phyloP scores from a whole-genome alignment of 2,329 filamentous ascomycete species.

The Fusarium subglutinans region DNA sequence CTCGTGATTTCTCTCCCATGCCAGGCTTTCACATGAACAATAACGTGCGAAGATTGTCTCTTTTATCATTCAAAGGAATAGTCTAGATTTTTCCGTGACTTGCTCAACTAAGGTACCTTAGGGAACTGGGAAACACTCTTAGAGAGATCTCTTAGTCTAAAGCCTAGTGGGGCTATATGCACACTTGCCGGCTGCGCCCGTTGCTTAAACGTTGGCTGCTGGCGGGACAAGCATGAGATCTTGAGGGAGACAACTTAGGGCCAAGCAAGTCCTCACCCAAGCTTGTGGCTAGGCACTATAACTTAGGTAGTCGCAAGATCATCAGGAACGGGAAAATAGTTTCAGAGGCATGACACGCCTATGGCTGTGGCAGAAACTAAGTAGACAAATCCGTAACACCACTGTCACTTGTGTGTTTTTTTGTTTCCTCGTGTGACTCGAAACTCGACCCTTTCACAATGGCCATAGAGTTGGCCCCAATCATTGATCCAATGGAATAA shows the following conservation, averaged over 20 bases:
- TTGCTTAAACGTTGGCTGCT: neutral
- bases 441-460: slow-evolving; percentile 7
- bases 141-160: neutral
- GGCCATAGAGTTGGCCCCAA: slow-evolving; percentile 4
- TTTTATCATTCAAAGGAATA: neutral
- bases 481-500: slow-evolving; percentile 55
- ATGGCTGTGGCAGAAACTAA: neutral
- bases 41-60: neutral
- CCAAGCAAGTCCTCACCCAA: neutral
- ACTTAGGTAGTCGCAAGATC: slow-evolving; percentile 3
- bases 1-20: neutral
- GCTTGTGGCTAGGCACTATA: neutral
- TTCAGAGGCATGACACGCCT: neutral
- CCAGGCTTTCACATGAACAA: neutral
- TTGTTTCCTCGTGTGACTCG: slow-evolving; percentile 4
- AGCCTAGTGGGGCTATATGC: neutral
- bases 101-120: neutral
- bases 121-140: neutral
- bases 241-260: neutral
- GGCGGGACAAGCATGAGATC: neutral
- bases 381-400: neutral
- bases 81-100: neutral
- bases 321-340: slow-evolving; percentile 2
- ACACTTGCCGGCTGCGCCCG: slow-evolving; percentile 11
- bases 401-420: neutral